Percentiles rank a stretch among this genome's conserved stretches.
phyloP scores from a whole-genome alignment of 169 alveolate genomes.

The Plasmodium vivax region DNA sequence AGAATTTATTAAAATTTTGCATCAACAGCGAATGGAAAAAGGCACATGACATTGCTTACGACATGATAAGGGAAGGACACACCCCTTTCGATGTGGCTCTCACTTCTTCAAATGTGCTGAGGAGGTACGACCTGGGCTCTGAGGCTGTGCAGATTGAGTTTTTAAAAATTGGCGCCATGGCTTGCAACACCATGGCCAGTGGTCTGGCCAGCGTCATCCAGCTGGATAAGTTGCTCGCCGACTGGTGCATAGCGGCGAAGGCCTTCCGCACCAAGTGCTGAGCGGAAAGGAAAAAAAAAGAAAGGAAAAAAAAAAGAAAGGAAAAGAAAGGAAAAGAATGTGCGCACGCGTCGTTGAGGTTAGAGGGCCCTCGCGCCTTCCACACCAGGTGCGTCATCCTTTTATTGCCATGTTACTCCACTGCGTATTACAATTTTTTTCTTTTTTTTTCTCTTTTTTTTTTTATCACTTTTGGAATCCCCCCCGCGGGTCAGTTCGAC shows the following conservation, averaged over 20 bases:
- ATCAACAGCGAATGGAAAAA: conserved; percentile 90
- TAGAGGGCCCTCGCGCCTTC: neutral
- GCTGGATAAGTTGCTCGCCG: conserved; percentile 80
- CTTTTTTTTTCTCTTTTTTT: neutral
- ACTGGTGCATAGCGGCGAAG: conserved; percentile 76
- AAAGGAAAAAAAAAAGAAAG: neutral
- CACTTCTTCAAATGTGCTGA: conserved; percentile 78
- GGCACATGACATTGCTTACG: conserved; percentile 84
- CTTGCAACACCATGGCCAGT: conserved; percentile 79
- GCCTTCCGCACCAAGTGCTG: conserved; percentile 17
- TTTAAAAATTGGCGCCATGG: conserved; percentile 79
- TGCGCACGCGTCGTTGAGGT: neutral
- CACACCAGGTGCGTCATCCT: neutral
- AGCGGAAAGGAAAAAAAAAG: neutral
- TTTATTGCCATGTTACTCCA: neutral
- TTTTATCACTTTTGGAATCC: neutral
- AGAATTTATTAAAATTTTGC: conserved; percentile 88
- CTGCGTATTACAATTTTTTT: neutral
- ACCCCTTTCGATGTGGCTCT: conserved; percentile 89
- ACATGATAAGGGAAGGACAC: conserved; percentile 90
- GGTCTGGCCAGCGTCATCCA: conserved; percentile 78
- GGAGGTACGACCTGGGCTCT: conserved; percentile 79
- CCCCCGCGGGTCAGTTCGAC: neutral
- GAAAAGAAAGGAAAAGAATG: neutral
- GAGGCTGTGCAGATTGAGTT: conserved; percentile 76